These are phyloP conservation scores for Cytospora chrysosperma DNA, from an alignment of 2,329 filamentous ascomycete species.

Conservation along the genomic window DNA sequence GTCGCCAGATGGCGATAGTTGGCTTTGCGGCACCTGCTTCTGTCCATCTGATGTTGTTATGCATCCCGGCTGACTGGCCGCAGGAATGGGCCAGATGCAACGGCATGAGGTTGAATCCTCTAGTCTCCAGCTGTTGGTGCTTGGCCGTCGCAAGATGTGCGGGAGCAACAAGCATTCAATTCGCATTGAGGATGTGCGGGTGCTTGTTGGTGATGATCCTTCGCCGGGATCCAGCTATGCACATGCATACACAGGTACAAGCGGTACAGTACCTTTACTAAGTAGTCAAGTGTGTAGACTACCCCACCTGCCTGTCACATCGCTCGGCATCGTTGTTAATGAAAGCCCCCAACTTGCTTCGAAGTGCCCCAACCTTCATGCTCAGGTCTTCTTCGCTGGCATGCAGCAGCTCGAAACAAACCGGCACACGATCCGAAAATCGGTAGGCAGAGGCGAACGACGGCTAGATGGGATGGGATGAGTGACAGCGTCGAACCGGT, in stretches of 20 bases:
- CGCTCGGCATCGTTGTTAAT: background rate
- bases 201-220: slow-evolving; percentile 22
- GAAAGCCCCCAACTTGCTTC: background rate
- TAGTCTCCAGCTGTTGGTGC: slow-evolving; percentile 4
- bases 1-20: background rate
- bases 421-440: background rate
- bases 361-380: background rate
- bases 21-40: slow-evolving; percentile 5
- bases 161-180: slow-evolving; percentile 7
- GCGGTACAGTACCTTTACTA: no score
- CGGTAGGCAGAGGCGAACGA: slow-evolving; percentile 6
- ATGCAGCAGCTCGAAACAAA: slow-evolving; percentile 5
- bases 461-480: background rate
- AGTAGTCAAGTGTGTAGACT: no score
- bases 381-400: background rate
- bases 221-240: slow-evolving; percentile 13
- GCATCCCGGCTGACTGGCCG: background rate
- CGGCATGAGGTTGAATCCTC: slow-evolving; percentile 17
- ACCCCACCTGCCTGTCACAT: background rate
- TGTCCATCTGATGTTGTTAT: background rate
- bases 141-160: slow-evolving; percentile 15
- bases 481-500: slow-evolving; percentile 3
- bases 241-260: background rate
- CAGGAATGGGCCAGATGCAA: background rate
- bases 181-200: slow-evolving; percentile 8